A percentile compares a stretch with the other conserved stretches of the same genome.
Evolutionary conservation across 2,329 filamentous ascomycete species (phyloP).

Genomic region (Hypoxylon sp.): DNA sequence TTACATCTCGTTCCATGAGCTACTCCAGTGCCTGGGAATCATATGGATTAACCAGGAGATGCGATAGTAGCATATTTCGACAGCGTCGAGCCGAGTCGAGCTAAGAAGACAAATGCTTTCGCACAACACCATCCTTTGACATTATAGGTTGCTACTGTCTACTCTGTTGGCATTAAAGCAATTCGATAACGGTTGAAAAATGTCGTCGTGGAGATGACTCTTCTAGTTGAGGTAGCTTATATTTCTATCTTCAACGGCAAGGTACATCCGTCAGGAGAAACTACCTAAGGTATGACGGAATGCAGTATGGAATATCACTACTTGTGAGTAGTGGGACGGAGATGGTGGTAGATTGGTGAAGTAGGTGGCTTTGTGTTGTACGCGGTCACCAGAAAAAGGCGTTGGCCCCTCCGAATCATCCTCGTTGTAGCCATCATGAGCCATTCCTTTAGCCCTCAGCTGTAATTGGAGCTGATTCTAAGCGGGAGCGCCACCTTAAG

Average conservation of each 20-base stretch:
- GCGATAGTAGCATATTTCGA: too few species aligned
- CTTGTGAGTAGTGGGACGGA: background rate
- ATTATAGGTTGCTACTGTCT: too few species aligned
- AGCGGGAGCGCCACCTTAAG: background rate
- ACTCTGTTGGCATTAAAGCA: too few species aligned
- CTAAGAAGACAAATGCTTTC: too few species aligned
- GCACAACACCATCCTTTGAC: background rate
- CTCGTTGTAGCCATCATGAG: background rate
- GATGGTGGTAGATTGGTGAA: background rate
- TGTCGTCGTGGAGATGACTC: too few species aligned
- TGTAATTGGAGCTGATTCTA: too few species aligned
- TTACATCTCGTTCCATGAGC: background rate
- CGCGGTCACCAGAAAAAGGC: background rate
- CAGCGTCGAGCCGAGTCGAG: too few species aligned
- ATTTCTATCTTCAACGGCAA: background rate
- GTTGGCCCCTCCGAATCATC: background rate
- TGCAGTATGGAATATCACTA: background rate
- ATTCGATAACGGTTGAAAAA: too few species aligned
- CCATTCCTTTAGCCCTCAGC: background rate
- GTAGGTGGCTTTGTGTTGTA: background rate
- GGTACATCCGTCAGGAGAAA: background rate
- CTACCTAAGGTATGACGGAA: too few species aligned
- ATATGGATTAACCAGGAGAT: background rate
- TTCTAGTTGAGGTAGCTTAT: background rate
- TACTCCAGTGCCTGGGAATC: background rate